Evolutionary conservation across 2,329 filamentous ascomycete species (phyloP).

Genomic region (Cercospora beticola): DNA sequence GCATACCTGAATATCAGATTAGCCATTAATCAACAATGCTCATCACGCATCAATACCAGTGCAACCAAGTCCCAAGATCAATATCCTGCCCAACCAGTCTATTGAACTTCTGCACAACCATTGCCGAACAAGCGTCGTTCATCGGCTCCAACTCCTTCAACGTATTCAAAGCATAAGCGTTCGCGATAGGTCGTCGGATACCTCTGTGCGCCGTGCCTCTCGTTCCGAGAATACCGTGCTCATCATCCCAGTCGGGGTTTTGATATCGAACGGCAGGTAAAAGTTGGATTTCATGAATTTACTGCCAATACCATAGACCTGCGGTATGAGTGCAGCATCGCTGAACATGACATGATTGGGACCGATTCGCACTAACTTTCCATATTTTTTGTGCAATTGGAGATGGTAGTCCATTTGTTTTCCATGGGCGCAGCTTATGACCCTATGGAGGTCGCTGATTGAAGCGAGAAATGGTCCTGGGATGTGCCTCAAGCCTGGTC

Average conservation of each 20-base stretch:
- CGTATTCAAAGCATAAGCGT: constrained; percentile 27
- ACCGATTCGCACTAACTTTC: constrained; percentile 69
- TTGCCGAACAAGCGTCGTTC: constrained; percentile 29
- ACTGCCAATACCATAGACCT: constrained; percentile 56
- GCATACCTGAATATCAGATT: constrained; percentile 13
- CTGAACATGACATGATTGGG: constrained; percentile 73
- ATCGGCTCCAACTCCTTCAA: constrained; percentile 30
- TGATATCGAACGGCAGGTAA: constrained; percentile 26
- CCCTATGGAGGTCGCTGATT: constrained; percentile 48
- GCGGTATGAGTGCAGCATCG: constrained; percentile 64
- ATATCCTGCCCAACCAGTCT: constrained; percentile 21
- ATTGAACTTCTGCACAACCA: constrained; percentile 25
- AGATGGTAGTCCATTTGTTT: constrained; percentile 58
- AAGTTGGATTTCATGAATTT: constrained; percentile 23
- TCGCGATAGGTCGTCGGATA: constrained; percentile 36
- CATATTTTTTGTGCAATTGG: constrained; percentile 64
- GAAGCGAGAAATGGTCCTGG: constrained; percentile 54
- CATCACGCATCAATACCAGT: constrained; percentile 15
- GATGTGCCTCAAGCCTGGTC: constrained; percentile 41
- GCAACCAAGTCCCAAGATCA: constrained; percentile 29
- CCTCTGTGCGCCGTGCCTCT: constrained; percentile 45
- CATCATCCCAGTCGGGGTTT: constrained; percentile 21
- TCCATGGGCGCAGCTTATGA: constrained; percentile 65
- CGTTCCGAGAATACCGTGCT: constrained; percentile 41
- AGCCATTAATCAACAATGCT: background rate